Base-by-base conservation (phyloP, 345 rosid genomes). In the Raphanus sativus region DNA sequence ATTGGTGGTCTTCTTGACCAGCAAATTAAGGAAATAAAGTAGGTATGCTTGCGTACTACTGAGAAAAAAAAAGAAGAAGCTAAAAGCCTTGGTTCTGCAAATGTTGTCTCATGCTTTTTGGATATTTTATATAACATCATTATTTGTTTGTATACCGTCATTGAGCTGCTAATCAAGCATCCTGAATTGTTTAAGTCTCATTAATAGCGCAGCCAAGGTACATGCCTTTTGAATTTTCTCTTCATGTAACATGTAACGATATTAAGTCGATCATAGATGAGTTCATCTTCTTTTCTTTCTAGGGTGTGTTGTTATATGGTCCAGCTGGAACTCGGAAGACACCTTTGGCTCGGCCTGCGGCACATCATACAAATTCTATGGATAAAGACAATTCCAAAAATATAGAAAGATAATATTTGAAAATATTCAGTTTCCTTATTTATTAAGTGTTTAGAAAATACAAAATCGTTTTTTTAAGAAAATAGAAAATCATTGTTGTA, bases 281-380 rank as follows among this genome's bases (percentile, higher is more conserved):
- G 11, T 12, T 33, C 7, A 59, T 38, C 25, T 6, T 5, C 11
- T 11, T 62, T 26, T 77, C 17, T 70, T 10, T 45, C 7, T 75
- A 94, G 98, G 98, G 98, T 69, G 98, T 94, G 66, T 82, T 94
- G 80, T 85, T 94, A 9, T 94, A 94, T 84, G 98, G 98, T 21
- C 98, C 98, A 24, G 98, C 98, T 64, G 98, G 98, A 69, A 94
- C 98, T 48, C 97, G 98, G 58, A 94, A 94, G 82, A 94, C 98
- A 10, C 80, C 92, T 69, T 78, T 94, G 89, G 98, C 98, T 52
- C 87, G 98, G 78, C 98, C 98, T 50, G n/a, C n/a, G n/a, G n/a
- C n/a, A n/a, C n/a, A n/a, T n/a, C n/a, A n/a, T n/a, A n/a, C n/a
- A n/a, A n/a, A n/a, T n/a, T n/a, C n/a, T n/a, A n/a, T n/a, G n/a